These are phyloP conservation scores for Tulasnella sp. DNA, from an alignment of 768 basidiomycete species.

Conservation along the genomic window DNA sequence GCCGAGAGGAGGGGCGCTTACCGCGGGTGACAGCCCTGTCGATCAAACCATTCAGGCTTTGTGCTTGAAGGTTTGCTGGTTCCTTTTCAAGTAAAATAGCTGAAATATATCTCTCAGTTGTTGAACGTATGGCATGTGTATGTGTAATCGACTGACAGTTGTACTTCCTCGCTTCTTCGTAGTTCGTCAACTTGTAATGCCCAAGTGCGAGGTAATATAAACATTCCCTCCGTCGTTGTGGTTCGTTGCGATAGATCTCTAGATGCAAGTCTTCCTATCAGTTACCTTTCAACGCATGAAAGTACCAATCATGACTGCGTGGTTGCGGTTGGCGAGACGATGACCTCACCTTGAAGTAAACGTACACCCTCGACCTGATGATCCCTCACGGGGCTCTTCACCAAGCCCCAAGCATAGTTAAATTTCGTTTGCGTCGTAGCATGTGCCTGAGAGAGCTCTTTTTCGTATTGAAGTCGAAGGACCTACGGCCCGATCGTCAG, in stretches of 20 bases:
- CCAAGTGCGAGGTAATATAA: slow-evolving; percentile 93
- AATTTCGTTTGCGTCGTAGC: slow-evolving; percentile 93
- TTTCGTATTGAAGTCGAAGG: slow-evolving; percentile 74
- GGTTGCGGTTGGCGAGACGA: too few species aligned
- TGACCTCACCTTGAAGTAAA: slow-evolving; percentile 64
- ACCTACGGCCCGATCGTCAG: slow-evolving; percentile 39
- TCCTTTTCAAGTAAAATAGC: slow-evolving; percentile 83
- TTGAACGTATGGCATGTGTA: background rate
- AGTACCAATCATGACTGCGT: background rate
- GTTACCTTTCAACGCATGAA: too few species aligned
- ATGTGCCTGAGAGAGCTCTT: slow-evolving; percentile 70
- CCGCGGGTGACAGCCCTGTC: slow-evolving; percentile 76
- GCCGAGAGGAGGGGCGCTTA: slow-evolving; percentile 32
- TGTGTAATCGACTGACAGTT: slow-evolving; percentile 51
- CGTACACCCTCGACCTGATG: slow-evolving; percentile 89
- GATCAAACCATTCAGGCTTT: slow-evolving; percentile 72
- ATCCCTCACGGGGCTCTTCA: slow-evolving; percentile 75
- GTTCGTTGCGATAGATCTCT: slow-evolving; percentile 90
- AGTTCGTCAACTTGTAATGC: slow-evolving; percentile 94
- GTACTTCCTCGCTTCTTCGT: slow-evolving; percentile 81
- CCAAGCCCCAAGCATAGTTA: slow-evolving; percentile 93
- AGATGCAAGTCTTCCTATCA: background rate
- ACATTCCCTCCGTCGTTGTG: slow-evolving; percentile 80
- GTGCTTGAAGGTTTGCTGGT: slow-evolving; percentile 85
- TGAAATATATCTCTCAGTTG: slow-evolving; percentile 26